phyloP scores from a whole-genome alignment of 192 early-diverging fungal genomes.

The Coemansia sp. region DNA sequence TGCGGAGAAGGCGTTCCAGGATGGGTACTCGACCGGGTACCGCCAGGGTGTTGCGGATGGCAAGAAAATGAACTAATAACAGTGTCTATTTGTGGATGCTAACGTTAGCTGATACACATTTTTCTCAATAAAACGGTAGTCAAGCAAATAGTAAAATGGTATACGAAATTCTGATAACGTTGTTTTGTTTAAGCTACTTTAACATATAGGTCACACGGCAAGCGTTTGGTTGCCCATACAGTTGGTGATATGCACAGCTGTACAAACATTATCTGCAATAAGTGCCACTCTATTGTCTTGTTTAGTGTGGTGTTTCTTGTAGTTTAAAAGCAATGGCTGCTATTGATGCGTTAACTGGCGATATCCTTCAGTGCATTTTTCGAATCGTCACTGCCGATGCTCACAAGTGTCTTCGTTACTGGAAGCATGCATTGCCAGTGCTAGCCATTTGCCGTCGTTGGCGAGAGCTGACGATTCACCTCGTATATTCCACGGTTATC shows the following conservation, averaged over 20 bases:
- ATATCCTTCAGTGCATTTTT: background rate
- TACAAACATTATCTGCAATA: background rate
- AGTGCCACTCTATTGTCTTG: background rate
- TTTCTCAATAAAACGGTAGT: no score
- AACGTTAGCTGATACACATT: no score
- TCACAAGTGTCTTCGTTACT: background rate
- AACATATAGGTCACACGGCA: background rate
- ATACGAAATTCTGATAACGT: no score
- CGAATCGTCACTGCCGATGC: background rate
- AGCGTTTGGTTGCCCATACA: background rate
- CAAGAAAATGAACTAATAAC: background rate
- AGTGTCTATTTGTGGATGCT: no score
- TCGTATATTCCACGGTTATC: background rate
- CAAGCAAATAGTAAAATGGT: no score
- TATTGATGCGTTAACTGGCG: background rate
- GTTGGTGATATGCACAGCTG: background rate
- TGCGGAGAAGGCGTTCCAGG: background rate
- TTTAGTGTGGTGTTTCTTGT: background rate
- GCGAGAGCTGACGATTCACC: background rate
- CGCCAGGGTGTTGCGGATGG: conserved; percentile 23
- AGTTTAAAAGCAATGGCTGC: background rate
- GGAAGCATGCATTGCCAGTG: background rate
- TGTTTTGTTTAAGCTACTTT: background rate
- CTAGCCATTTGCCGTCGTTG: conserved; percentile 7
- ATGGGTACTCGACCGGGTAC: background rate